Evolutionary conservation across 2,329 filamentous ascomycete genomes (phyloP).

Genomic region (Paraphoma chrysanthemicola): DNA sequence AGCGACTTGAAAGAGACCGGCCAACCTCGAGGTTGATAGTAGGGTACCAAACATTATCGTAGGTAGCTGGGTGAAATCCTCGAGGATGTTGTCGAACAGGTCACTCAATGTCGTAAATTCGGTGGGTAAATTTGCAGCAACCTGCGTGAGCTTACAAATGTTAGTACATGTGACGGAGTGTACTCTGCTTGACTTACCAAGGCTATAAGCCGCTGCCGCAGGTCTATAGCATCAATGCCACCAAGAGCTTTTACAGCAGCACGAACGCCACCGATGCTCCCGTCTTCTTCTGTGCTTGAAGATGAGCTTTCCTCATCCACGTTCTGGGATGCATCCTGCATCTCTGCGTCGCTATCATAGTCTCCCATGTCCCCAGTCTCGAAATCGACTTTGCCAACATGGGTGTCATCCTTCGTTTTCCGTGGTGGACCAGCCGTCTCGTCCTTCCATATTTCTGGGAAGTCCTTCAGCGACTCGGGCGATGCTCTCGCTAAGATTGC

Average conservation of each 20-base stretch:
- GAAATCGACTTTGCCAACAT: conserved; percentile 66
- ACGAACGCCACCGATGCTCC: conserved; percentile 5
- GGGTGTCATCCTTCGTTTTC: conserved; percentile 59
- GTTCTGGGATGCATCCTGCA: conserved; percentile 24
- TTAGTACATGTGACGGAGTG: conserved; percentile 18
- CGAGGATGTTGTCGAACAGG: conserved; percentile 66
- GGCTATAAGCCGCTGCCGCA: conserved; percentile 70
- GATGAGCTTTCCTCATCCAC: conserved; percentile 8
- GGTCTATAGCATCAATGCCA: conserved; percentile 62
- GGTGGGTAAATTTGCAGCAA: conserved; percentile 48
- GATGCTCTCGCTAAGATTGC: conserved; percentile 73
- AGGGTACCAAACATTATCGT: conserved; percentile 65
- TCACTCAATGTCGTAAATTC: conserved; percentile 60
- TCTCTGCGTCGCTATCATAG: conserved; percentile 51
- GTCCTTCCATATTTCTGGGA: conserved; percentile 70
- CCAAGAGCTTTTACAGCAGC: conserved; percentile 41
- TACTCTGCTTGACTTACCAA: conserved; percentile 51
- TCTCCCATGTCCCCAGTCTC: conserved; percentile 63
- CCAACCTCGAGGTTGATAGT: conserved; percentile 56
- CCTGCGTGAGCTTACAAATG: conserved; percentile 41
- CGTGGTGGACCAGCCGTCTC: conserved; percentile 63
- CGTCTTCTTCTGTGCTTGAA: neutral
- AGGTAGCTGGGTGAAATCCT: conserved; percentile 65
- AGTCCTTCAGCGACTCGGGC: conserved; percentile 60
- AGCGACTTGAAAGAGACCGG: conserved; percentile 54